These are phyloP conservation scores for Halteria grandinella DNA, from an alignment of 73 alveolate genomes.

Conservation along the genomic window DNA sequence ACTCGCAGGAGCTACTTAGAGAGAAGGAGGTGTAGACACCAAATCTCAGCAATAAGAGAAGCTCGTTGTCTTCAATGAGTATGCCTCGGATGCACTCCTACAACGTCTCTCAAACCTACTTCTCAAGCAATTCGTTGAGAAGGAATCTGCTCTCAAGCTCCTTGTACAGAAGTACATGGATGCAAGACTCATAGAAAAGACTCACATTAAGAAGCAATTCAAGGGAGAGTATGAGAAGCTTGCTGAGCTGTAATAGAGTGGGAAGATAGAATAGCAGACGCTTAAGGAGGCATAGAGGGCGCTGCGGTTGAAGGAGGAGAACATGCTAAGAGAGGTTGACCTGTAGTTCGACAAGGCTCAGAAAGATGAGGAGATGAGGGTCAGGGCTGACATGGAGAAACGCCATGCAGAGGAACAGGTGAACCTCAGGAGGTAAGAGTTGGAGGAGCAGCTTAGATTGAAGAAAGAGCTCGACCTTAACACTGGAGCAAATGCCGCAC, in stretches of 20 bases:
- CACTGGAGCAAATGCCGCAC: conserved; percentile 1
- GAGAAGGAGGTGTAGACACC: background rate
- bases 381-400: conserved; percentile 49
- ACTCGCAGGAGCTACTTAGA: background rate
- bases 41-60: background rate
- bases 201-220: conserved; percentile 28
- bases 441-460: conserved; percentile 29
- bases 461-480: conserved; percentile 37
- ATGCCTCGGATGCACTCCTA: conserved; percentile 39
- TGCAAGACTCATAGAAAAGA: conserved; percentile 51
- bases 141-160: conserved; percentile 46
- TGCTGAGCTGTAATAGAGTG: background rate
- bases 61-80: conserved; percentile 22
- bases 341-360: conserved; percentile 47
- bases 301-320: conserved; percentile 54
- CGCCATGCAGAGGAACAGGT: conserved; percentile 43
- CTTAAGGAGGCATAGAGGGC: conserved; percentile 6
- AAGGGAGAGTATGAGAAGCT: conserved; percentile 12
- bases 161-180: conserved; percentile 49
- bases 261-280: conserved; percentile 4
- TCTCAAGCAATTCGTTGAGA: conserved; percentile 59
- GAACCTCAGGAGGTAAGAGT: conserved; percentile 15
- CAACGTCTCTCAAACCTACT: conserved; percentile 40
- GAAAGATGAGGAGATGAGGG: conserved; percentile 60
- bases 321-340: conserved; percentile 49